These are phyloP conservation scores for Aureobasidium sp. DNA, from an alignment of 2,329 filamentous ascomycete species.

Conservation along the genomic window DNA sequence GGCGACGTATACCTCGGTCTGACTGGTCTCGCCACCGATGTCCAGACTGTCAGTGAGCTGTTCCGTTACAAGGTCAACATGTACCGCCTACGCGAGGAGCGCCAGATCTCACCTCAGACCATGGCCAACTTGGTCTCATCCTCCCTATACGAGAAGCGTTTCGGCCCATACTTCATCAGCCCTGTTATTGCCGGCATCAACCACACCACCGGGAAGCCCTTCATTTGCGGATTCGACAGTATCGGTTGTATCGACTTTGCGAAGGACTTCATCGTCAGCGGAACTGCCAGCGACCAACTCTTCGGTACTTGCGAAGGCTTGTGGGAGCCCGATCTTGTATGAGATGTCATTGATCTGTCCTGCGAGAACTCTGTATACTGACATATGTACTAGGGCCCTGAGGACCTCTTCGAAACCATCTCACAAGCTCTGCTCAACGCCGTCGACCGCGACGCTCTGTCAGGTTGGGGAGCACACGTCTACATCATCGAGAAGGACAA, in stretches of 20 bases:
- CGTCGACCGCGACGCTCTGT: conserved; percentile 91
- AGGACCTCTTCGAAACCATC: conserved; percentile 96
- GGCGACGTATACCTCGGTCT: conserved; percentile 92
- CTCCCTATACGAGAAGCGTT: conserved; percentile 88
- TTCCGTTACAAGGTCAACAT: conserved; percentile 99
- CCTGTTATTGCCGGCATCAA: conserved; percentile 94
- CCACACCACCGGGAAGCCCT: conserved; percentile 86
- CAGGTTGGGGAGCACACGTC: conserved; percentile 96
- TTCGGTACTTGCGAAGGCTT: conserved; percentile 98
- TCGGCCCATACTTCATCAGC: conserved; percentile 93
- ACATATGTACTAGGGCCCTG: conserved; percentile 58
- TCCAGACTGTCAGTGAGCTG: conserved; percentile 87
- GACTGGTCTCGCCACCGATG: conserved; percentile 92
- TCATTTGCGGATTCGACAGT: conserved; percentile 98
- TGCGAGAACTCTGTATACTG: neutral
- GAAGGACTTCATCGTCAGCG: conserved; percentile 97
- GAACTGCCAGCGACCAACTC: conserved; percentile 92
- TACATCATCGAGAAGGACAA: conserved; percentile 99
- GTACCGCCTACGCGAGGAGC: conserved; percentile 97
- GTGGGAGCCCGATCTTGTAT: conserved; percentile 94
- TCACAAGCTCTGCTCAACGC: conserved; percentile 94
- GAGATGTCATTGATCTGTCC: conserved; percentile 28
- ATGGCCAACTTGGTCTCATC: conserved; percentile 93
- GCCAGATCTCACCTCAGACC: conserved; percentile 86
- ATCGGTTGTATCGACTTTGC: conserved; percentile 99